These are phyloP conservation scores for Eleusine coracana DNA, from an alignment of 176 grass and related monocot genomes.

Conservation along the genomic window DNA sequence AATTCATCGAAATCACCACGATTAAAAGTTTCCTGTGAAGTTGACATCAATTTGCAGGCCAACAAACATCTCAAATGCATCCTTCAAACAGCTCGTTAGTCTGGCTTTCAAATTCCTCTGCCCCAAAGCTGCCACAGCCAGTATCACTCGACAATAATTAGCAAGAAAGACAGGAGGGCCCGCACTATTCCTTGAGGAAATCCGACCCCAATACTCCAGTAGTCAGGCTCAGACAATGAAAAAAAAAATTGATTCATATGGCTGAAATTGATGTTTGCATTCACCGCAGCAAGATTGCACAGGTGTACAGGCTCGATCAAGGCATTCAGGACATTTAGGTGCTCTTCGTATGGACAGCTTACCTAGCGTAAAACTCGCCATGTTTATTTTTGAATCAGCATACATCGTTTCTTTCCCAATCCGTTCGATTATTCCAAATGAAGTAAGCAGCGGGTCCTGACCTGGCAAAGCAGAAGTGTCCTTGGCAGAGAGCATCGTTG, in stretches of 20 bases:
- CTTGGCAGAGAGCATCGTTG: conserved; percentile 50
- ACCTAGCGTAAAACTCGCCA: conserved; percentile 29
- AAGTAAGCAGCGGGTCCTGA: conserved; percentile 62
- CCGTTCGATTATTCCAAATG: conserved; percentile 59
- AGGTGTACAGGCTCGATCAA: conserved; percentile 32
- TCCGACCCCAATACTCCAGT: conserved; percentile 61
- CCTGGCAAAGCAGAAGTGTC: conserved; percentile 41
- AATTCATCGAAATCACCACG: conserved; percentile 50
- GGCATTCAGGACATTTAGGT: conserved; percentile 57
- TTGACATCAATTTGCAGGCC: conserved; percentile 37
- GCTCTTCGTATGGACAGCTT: conserved; percentile 87
- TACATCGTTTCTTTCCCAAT: conserved; percentile 38
- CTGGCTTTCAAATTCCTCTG: conserved; percentile 61
- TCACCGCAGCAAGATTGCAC: conserved; percentile 38
- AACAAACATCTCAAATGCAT: conserved; percentile 48
- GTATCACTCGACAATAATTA: conserved; percentile 49
- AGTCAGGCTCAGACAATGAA: conserved; percentile 43
- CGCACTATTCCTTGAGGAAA: conserved; percentile 53
- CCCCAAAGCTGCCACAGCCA: conserved; percentile 40
- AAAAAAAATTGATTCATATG: conserved; percentile 42
- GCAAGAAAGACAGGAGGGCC: conserved; percentile 25
- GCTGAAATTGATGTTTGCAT: conserved; percentile 41
- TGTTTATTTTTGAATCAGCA: conserved; percentile 45
- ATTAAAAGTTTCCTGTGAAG: conserved; percentile 23
- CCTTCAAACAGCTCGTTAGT: conserved; percentile 75